Percentiles rank a stretch among this genome's conserved stretches.
Conservation (phyloP, 2,329 filamentous ascomycete species). For the Colletotrichum godetiae region DNA sequence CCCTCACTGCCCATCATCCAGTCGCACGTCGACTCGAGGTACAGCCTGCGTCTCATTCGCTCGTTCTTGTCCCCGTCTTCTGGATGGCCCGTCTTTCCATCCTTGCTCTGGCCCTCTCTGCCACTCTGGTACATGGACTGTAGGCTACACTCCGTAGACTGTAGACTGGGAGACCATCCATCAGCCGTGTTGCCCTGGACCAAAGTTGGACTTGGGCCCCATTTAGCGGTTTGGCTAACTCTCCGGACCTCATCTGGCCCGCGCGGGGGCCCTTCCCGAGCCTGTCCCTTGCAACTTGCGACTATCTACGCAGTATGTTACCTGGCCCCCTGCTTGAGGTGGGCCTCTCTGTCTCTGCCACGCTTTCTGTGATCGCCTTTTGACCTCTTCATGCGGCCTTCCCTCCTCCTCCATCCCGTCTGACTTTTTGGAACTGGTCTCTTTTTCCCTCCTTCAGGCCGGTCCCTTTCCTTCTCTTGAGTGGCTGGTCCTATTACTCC, state of each 20-base stretch:
- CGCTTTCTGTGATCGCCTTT: conserved; percentile 36
- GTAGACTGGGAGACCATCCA: not conserved
- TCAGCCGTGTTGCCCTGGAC: conserved; percentile 27
- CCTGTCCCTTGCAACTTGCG: conserved; percentile 23
- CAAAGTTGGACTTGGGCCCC: conserved; percentile 36
- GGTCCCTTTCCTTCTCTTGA: conserved; percentile 41
- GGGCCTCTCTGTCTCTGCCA: conserved; percentile 35
- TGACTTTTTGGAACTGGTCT: conserved; percentile 20
- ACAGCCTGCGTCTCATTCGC: conserved; percentile 24
- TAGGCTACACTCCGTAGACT: too few species aligned
- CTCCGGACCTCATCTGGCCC: conserved; percentile 45
- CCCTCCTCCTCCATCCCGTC: conserved; percentile 8
- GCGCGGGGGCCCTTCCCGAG: conserved; percentile 42
- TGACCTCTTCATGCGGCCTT: conserved; percentile 34
- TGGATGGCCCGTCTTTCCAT: conserved; percentile 22
- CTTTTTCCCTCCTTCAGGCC: conserved; percentile 23
- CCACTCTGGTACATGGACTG: not conserved
- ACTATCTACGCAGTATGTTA: not conserved
- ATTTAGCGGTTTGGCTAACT: conserved; percentile 42
- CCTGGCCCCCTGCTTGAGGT: conserved; percentile 28
- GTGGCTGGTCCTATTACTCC: conserved; percentile 44
- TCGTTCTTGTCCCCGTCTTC: conserved; percentile 7
- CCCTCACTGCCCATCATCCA: conserved; percentile 23
- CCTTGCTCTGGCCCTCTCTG: conserved; percentile 38
- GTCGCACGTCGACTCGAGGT: conserved; percentile 21